Conservation (phyloP, 768 basidiomycete species). For the Galerina marginata region DNA sequence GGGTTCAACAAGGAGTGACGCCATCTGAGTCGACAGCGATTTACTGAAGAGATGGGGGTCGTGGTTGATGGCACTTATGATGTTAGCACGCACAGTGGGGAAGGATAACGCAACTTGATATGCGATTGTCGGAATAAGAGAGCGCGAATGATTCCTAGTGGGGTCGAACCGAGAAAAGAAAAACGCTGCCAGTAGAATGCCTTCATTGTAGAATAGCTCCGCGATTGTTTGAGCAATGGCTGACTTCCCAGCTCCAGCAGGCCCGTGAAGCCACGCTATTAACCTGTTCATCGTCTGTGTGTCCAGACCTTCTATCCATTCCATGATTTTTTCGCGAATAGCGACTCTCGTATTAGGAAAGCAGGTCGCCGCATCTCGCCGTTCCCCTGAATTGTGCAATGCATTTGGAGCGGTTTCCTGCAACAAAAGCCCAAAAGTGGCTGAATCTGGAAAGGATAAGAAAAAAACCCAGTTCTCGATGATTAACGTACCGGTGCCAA, state of each 20-base stretch:
- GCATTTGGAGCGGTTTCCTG: slow-evolving; percentile 5
- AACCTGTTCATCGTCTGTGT: not conserved
- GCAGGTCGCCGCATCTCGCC: slow-evolving; percentile 15
- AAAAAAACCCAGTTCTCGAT: too few relatives aligned
- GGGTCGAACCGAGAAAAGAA: slow-evolving; percentile 38
- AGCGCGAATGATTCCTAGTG: slow-evolving; percentile 25
- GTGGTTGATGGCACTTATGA: slow-evolving; percentile 14
- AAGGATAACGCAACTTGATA: slow-evolving; percentile 29
- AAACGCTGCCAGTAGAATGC: slow-evolving; percentile 35
- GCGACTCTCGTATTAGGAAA: slow-evolving; percentile 10
- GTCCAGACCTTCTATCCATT: slow-evolving; percentile 5
- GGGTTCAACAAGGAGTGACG: slow-evolving; percentile 20
- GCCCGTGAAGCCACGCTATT: slow-evolving; percentile 16
- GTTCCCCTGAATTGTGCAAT: slow-evolving; percentile 17
- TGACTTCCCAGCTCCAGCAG: slow-evolving; percentile 23
- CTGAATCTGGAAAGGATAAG: too few relatives aligned
- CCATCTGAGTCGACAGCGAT: slow-evolving; percentile 18
- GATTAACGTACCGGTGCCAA: too few relatives aligned
- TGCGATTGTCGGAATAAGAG: slow-evolving; percentile 37
- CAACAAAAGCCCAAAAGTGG: not conserved
- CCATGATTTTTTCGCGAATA: slow-evolving; percentile 7
- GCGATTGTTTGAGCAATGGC: slow-evolving; percentile 13
- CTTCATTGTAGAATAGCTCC: slow-evolving; percentile 19
- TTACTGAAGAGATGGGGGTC: slow-evolving; percentile 23
- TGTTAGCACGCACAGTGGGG: not conserved